Conservation (phyloP, 176 grass and related monocot genomes). For the Poa annua region DNA sequence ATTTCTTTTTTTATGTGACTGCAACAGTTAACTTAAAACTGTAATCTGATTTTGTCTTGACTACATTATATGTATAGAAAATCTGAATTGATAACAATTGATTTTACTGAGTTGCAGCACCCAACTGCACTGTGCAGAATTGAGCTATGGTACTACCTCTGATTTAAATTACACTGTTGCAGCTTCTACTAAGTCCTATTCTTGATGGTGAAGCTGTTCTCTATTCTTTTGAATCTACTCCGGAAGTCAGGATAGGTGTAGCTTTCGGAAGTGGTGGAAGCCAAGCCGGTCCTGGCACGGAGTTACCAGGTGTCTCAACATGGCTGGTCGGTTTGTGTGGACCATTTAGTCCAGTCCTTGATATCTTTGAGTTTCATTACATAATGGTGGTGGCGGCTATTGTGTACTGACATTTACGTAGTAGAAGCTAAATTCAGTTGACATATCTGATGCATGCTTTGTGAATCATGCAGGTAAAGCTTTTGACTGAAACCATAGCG, state of each 20-base stretch:
- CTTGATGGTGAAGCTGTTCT: conserved; percentile 98
- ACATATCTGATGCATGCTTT: conserved; percentile 23
- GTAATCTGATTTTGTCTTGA: neutral
- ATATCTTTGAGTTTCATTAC: conserved; percentile 21
- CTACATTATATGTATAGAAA: neutral
- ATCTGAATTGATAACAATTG: conserved; percentile 12
- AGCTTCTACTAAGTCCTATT: conserved; percentile 88
- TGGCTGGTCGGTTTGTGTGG: conserved; percentile 80
- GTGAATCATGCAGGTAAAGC: conserved; percentile 69
- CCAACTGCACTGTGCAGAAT: neutral
- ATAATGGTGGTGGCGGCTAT: neutral
- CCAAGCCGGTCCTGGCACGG: conserved; percentile 80
- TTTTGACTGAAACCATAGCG: conserved; percentile 84
- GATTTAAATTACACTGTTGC: conserved; percentile 47
- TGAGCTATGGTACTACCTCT: conserved; percentile 19
- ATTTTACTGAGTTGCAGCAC: neutral
- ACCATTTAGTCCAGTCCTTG: conserved; percentile 19
- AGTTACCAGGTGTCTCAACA: conserved; percentile 87
- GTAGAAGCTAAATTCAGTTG: conserved; percentile 25
- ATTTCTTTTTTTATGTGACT: neutral
- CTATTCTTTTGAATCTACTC: conserved; percentile 92
- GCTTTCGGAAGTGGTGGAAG: conserved; percentile 92
- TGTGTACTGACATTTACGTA: neutral
- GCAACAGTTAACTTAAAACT: conserved; percentile 1
- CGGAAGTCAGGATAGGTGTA: conserved; percentile 89